These are phyloP conservation scores for Exserohilum rostratum DNA, from an alignment of 2,329 filamentous ascomycete species.

Conservation along the genomic window DNA sequence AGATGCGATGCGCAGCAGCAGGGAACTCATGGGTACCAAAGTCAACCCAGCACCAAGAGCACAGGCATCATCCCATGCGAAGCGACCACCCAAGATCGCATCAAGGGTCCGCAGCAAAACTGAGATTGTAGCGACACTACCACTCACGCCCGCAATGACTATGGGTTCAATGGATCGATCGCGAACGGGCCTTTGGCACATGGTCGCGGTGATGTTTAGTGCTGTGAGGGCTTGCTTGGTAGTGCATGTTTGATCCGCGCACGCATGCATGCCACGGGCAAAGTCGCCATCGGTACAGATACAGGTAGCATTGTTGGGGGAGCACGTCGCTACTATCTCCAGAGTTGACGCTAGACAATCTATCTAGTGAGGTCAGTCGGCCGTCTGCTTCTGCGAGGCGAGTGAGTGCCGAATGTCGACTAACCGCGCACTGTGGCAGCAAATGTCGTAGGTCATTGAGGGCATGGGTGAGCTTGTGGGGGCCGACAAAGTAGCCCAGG, in stretches of 20 bases:
- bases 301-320: not conserved
- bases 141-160: not conserved
- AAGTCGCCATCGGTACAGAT: not conserved
- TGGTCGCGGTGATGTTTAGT: not conserved
- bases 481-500: not conserved
- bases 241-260: not conserved
- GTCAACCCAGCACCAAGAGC: not conserved
- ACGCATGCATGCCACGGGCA: not conserved
- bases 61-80: conserved; percentile 6
- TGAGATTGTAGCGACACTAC: not conserved
- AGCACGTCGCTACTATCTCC: not conserved
- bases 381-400: not conserved
- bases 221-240: not conserved
- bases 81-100: not conserved
- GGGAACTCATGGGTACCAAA: not conserved
- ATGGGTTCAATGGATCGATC: not conserved
- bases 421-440: not conserved
- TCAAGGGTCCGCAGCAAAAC: not conserved
- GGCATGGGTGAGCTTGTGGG: not conserved
- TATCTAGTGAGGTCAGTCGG: not conserved
- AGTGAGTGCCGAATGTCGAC: not conserved
- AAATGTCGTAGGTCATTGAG: not conserved
- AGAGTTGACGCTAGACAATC: not conserved
- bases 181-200: conserved; percentile 1
- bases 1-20: conserved; percentile 1